Evolutionary conservation across 2,329 filamentous ascomycete species (phyloP), one percentile per base, ranked within the genome.

Genomic region (Talaromyces verruculosus): DNA sequence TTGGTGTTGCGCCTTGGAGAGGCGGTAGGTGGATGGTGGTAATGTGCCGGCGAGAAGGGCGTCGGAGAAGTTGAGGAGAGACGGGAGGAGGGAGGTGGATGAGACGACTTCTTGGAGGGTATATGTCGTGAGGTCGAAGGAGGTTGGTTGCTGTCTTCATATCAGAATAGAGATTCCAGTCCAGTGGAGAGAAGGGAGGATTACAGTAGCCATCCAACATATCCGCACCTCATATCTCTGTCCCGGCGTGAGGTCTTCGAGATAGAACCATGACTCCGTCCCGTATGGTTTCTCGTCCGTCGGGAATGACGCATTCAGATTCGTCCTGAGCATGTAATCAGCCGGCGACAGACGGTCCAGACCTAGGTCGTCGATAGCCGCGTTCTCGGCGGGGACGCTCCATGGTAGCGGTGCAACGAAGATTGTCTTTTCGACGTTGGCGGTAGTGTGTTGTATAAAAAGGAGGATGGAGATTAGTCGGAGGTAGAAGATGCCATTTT

Each of bases 151-250:
- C 93, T 97, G 68, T 53, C 17, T 30, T 53, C 33, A 13, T 10
- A 33, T 58, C 33, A 60, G 10, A 15, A 37, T 5, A 28, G n/a
- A 5, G 8, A 11, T 30, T 22, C 25, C 28, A n/a, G 11, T 63
- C 33, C 7, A 17, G 4, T 61, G 8, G 3, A 57, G 35, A 49
- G 53, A 60, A 5, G 55, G n/a, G 19, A 43, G 51, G 51, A 37
- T 79, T 84, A 97, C 94, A 67, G 90, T 95, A 47, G 95, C 95
- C 67, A 92, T 85, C 93, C 94, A 99, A 80, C 94, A 98, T 67
- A 97, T 84, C 64, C 95, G 88, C 59, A 96, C 85, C 82, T 99
- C 95, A 83, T 98, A 97, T 70, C 93, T 86, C 73, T 90, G 89
- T 11, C 87, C 87, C 41, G 87, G 84, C n/a, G 79, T 83, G 64